Evolutionary conservation across 305 asterid species (phyloP).

Genomic region (Solanum aculeatissimum): DNA sequence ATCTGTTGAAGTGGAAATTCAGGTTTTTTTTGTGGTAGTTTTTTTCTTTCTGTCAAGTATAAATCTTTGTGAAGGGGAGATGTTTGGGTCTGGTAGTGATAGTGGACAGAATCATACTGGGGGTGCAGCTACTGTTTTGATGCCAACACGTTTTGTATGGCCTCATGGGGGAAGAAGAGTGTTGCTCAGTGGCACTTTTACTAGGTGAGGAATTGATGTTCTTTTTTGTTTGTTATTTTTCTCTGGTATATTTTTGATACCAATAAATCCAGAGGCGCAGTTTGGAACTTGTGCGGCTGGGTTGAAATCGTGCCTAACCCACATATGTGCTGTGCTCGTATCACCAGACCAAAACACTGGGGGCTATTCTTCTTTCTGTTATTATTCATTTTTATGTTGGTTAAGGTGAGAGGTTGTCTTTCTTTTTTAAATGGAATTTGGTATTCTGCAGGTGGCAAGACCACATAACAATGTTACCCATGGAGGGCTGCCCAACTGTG

Average conservation of each 20-base stretch:
- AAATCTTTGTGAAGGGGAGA: constrained; percentile 12
- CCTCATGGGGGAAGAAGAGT: constrained; percentile 58
- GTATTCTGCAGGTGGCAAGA: constrained; percentile 41
- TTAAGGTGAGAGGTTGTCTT: not conserved
- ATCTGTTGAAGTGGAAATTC: not conserved
- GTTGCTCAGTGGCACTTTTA: constrained; percentile 45
- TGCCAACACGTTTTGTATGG: constrained; percentile 53
- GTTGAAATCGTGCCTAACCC: not conserved
- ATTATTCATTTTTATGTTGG: not conserved
- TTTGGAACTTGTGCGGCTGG: not conserved
- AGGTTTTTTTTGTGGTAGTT: not conserved
- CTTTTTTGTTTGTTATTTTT: not conserved
- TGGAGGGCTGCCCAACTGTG: constrained; percentile 56
- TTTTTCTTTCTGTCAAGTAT: not conserved
- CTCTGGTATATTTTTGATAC: not conserved
- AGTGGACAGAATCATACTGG: constrained; percentile 18
- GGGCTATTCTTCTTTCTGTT: not conserved
- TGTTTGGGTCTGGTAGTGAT: constrained; percentile 27
- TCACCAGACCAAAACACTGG: not conserved
- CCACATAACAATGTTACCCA: constrained; percentile 46
- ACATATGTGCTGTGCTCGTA: not conserved
- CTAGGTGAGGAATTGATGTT: constrained; percentile 29
- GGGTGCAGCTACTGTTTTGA: constrained; percentile 14
- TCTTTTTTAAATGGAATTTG: not conserved
- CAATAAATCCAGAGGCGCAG: not conserved